Percentiles rank a stretch among this genome's conserved stretches.
These are phyloP conservation scores for Salix udensis DNA, from an alignment of 345 rosid species.

Conservation along the genomic window DNA sequence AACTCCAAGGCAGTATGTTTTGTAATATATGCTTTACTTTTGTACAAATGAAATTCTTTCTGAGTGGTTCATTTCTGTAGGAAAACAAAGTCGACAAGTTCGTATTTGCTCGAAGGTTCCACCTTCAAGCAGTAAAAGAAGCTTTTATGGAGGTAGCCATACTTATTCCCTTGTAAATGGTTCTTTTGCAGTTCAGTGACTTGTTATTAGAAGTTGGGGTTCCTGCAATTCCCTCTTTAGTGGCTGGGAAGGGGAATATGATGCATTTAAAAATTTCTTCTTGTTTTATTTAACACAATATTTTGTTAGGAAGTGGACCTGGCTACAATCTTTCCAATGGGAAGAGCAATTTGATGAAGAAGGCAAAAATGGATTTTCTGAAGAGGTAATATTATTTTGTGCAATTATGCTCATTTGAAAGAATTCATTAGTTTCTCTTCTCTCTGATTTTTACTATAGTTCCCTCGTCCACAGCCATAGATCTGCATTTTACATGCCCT, in stretches of 20 bases:
- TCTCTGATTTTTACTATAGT: not conserved
- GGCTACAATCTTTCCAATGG: constrained; percentile 53
- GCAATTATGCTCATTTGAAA: not conserved
- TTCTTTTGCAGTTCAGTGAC: constrained; percentile 1
- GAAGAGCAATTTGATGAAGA: constrained; percentile 90
- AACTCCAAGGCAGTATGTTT: not conserved
- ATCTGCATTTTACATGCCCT: too few species aligned
- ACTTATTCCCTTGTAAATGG: not conserved
- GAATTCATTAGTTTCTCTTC: not conserved
- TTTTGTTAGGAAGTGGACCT: constrained; percentile 48
- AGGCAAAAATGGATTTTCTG: constrained; percentile 68
- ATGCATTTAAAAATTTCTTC: not conserved
- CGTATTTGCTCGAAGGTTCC: constrained; percentile 77
- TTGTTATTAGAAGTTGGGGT: not conserved
- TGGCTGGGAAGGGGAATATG: not conserved
- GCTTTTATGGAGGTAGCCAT: constrained; percentile 48
- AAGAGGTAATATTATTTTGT: constrained; percentile 48
- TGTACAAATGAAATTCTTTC: constrained; percentile 18
- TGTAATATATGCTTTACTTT: not conserved
- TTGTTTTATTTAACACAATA: not conserved
- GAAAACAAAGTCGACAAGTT: constrained; percentile 75
- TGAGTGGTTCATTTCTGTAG: constrained; percentile 33
- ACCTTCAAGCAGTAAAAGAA: constrained; percentile 64
- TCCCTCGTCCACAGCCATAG: too few species aligned
- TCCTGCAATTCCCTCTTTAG: not conserved